Evolutionary conservation across 1,284 basidiomycete species (phyloP).

Genomic region (Tranzscheliella williamsii): DNA sequence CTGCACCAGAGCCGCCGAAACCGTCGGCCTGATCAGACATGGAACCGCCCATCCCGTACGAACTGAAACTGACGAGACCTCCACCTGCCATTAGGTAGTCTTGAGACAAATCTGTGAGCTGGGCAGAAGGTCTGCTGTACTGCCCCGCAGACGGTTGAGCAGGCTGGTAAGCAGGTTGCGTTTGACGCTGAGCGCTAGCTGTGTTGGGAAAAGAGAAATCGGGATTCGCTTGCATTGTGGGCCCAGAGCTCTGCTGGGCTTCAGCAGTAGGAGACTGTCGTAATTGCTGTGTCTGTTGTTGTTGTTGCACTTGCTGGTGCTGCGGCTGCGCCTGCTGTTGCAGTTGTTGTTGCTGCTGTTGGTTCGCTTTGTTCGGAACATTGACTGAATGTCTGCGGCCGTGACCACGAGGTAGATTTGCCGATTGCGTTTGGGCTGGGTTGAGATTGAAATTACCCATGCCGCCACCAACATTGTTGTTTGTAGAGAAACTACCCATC

Average conservation of each 20-base stretch:
- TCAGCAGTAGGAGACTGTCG: slow-evolving; percentile 30
- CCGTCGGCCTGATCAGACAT: slow-evolving; percentile 53
- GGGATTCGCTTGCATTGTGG: slow-evolving; percentile 42
- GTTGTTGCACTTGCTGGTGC: slow-evolving; percentile 19
- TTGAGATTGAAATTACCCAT: slow-evolving; percentile 21
- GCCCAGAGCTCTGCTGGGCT: slow-evolving; percentile 6
- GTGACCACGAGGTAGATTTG: slow-evolving; percentile 69
- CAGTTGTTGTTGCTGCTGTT: slow-evolving; percentile 7
- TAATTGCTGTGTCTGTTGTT: slow-evolving; percentile 51
- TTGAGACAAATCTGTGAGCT: slow-evolving; percentile 52
- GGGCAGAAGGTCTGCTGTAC: slow-evolving; percentile 53
- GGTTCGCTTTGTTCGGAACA: slow-evolving; percentile 65
- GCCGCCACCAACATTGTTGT: slow-evolving; percentile 10
- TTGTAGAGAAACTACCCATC: slow-evolving; percentile 64
- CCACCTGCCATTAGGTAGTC: slow-evolving; percentile 59
- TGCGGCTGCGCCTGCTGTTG: slow-evolving; percentile 6
- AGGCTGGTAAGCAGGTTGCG: slow-evolving; percentile 24
- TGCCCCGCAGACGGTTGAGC: slow-evolving; percentile 28
- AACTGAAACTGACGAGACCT: slow-evolving; percentile 50
- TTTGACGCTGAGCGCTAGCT: slow-evolving; percentile 21
- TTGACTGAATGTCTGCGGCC: slow-evolving; percentile 92
- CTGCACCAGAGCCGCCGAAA: slow-evolving; percentile 42
- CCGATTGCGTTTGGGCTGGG: slow-evolving; percentile 1
- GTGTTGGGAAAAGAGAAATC: slow-evolving; percentile 48
- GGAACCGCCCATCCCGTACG: slow-evolving; percentile 34